These are phyloP conservation scores for Asclepias syriaca DNA, from an alignment of 257 asterid species.

Conservation along the genomic window DNA sequence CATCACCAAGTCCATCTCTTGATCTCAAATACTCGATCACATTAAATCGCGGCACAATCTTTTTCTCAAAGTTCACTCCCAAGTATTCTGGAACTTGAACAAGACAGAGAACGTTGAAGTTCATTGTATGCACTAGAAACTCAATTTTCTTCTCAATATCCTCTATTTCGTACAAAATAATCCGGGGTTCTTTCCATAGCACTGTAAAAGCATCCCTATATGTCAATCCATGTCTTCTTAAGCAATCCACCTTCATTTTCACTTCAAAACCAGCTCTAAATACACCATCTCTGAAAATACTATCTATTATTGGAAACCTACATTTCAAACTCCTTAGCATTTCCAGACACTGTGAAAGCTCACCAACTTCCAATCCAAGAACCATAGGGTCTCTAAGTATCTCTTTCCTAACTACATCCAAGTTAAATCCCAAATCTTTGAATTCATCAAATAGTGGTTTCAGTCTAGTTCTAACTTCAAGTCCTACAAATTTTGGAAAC, in stretches of 20 bases:
- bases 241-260: constrained; percentile 64
- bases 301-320: constrained; percentile 44
- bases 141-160: constrained; percentile 64
- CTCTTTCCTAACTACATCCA: constrained; percentile 47
- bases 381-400: constrained; percentile 49
- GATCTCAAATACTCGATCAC: constrained; percentile 58
- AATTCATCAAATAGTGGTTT: constrained; percentile 64
- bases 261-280: constrained; percentile 61
- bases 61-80: constrained; percentile 70
- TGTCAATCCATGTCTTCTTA: constrained; percentile 54
- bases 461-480: constrained; percentile 45
- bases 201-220: constrained; percentile 65
- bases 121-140: constrained; percentile 53
- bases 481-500: constrained; percentile 49
- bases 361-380: constrained; percentile 77
- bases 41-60: constrained; percentile 68
- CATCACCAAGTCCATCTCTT: constrained; percentile 64
- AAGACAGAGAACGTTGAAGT: constrained; percentile 43
- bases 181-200: constrained; percentile 86
- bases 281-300: constrained; percentile 46
- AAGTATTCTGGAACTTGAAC: constrained; percentile 71
- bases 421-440: constrained; percentile 49
- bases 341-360: constrained; percentile 64
- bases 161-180: constrained; percentile 38
- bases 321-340: constrained; percentile 64